A percentile compares a stretch with the other conserved stretches of the same genome.
Conservation (phyloP, 1,284 basidiomycete species). For the Gymnopus androsaceus region DNA sequence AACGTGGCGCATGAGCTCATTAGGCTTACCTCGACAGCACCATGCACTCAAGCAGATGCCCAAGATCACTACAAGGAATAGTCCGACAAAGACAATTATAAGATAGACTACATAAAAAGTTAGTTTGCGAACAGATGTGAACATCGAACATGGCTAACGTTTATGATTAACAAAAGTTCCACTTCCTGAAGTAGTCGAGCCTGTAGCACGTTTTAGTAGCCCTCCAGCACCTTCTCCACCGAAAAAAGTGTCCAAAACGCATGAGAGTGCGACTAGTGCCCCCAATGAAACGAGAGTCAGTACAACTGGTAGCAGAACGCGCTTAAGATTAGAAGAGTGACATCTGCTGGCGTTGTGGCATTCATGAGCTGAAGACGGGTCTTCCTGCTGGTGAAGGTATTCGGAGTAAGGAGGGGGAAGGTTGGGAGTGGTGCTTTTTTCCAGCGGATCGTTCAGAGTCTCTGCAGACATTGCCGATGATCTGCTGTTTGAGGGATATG, state of each 20-base stretch:
- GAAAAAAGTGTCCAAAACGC: conserved; percentile 28
- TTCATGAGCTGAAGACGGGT: neutral
- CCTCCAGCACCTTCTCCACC: conserved; percentile 22
- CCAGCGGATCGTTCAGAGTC: too few relatives aligned
- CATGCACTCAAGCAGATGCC: conserved; percentile 57
- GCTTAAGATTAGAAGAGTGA: conserved; percentile 38
- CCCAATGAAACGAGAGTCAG: conserved; percentile 32
- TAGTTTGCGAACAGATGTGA: neutral
- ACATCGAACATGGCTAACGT: conserved; percentile 29
- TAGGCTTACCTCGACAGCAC: conserved; percentile 52
- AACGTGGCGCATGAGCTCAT: neutral
- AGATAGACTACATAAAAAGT: conserved; percentile 45
- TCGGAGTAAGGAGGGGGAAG: conserved; percentile 14
- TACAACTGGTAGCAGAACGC: conserved; percentile 35
- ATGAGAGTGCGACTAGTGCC: conserved; percentile 34
- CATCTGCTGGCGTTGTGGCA: conserved; percentile 31
- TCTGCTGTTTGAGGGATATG: too few relatives aligned
- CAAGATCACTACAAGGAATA: conserved; percentile 50
- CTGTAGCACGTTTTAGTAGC: conserved; percentile 35
- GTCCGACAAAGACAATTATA: conserved; percentile 57
- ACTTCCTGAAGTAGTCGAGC: conserved; percentile 20
- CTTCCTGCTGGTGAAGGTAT: conserved; percentile 12
- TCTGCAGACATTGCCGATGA: too few relatives aligned
- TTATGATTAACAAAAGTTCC: conserved; percentile 40
- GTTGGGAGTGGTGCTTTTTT: neutral